Conservation (phyloP, 2,329 filamentous ascomycete species). For the Fusarium verrucosum region DNA sequence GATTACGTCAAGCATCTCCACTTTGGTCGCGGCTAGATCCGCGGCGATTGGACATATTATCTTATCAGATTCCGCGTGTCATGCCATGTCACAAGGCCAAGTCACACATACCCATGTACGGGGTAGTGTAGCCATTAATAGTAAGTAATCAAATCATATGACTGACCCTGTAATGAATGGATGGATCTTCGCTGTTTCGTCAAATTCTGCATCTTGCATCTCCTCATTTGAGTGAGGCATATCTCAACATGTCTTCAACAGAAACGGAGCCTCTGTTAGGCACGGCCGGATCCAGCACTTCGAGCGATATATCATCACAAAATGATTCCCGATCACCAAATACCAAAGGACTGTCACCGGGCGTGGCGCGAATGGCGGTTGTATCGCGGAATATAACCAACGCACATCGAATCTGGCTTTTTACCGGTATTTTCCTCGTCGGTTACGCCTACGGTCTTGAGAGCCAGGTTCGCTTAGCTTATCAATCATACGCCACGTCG, state of each 20-base stretch:
- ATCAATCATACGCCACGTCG: slow-evolving; percentile 65
- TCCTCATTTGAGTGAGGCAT: not conserved
- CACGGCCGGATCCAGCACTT: not conserved
- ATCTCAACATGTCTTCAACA: slow-evolving; percentile 1
- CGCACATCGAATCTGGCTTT: slow-evolving; percentile 60
- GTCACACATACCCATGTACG: not conserved
- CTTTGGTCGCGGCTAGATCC: slow-evolving; percentile 38
- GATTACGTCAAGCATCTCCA: slow-evolving; percentile 9
- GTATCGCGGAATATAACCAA: slow-evolving; percentile 57
- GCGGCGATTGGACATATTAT: slow-evolving; percentile 38
- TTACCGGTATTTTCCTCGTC: slow-evolving; percentile 66
- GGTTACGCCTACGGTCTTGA: slow-evolving; percentile 69
- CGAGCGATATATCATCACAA: not conserved
- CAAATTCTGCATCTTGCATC: not conserved
- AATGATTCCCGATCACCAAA: slow-evolving; percentile 7
- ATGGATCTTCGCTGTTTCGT: not conserved
- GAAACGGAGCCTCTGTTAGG: slow-evolving; percentile 31
- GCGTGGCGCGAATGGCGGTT: slow-evolving; percentile 63
- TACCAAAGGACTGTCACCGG: slow-evolving; percentile 42
- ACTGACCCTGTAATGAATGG: not conserved
- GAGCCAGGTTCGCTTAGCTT: slow-evolving; percentile 60
- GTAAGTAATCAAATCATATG: slow-evolving; percentile 12
- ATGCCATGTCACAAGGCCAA: slow-evolving; percentile 29
- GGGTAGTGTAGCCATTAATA: no score
- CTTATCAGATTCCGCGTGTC: slow-evolving; percentile 40